Percentiles rank a stretch among this genome's conserved stretches.
These are phyloP conservation scores for Croton setiger DNA, from an alignment of 441 rosid species.

Conservation along the genomic window DNA sequence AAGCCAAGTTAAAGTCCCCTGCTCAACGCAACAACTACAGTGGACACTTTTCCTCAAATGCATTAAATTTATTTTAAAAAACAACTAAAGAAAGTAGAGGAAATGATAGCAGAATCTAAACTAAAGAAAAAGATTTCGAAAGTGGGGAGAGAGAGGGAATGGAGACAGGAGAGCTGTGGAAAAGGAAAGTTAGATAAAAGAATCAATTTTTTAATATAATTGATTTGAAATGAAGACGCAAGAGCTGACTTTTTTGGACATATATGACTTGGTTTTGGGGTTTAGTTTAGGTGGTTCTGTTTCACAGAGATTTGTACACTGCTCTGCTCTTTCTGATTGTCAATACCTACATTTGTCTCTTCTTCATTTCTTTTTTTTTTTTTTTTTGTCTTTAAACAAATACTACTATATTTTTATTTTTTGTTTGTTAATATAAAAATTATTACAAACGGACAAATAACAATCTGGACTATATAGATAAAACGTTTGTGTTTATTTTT, in stretches of 20 bases:
- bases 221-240: conserved; percentile 14
- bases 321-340: background rate
- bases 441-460: too few species aligned
- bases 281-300: background rate
- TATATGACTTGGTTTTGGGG: background rate
- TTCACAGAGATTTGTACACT: too few species aligned
- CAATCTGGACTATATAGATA: too few species aligned
- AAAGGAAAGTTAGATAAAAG: conserved; percentile 37
- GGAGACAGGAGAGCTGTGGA: conserved; percentile 17
- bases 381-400: too few species aligned
- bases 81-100: conserved; percentile 2
- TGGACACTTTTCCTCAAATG: conserved; percentile 33
- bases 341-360: conserved; percentile 38
- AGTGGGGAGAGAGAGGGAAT: conserved; percentile 19
- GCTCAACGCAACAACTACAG: conserved; percentile 28
- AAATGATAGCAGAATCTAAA: conserved; percentile 31
- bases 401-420: too few species aligned
- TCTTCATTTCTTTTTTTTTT: too few species aligned
- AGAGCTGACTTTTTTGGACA: conserved; percentile 45
- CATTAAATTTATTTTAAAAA: conserved; percentile 16
- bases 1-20: conserved; percentile 35
- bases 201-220: conserved; percentile 21
- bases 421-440: too few species aligned
- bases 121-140: conserved; percentile 22
- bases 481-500: too few species aligned